Conservation (phyloP, 108 stramenopile genomes). For the Cyclotella baltica region DNA sequence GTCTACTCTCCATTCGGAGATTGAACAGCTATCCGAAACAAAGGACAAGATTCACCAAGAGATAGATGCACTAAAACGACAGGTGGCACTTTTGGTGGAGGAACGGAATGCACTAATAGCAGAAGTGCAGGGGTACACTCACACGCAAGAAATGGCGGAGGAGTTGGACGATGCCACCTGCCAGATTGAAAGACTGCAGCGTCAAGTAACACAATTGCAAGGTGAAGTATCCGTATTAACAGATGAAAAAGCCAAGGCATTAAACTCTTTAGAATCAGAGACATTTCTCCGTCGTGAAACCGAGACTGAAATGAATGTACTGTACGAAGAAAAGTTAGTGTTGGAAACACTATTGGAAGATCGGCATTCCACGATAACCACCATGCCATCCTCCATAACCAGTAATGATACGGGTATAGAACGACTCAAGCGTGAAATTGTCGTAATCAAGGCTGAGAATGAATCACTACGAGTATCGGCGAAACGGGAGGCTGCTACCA, state of each 20-base stretch:
- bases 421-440: constrained; percentile 15
- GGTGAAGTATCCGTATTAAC: background rate
- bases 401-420: constrained; percentile 4
- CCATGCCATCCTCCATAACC: background rate
- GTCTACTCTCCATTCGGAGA: background rate
- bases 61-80: constrained; percentile 11
- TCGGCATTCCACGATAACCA: background rate
- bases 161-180: constrained; percentile 7
- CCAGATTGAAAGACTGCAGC: background rate
- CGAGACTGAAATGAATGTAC: constrained; percentile 7
- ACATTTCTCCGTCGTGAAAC: constrained; percentile 4
- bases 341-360: background rate
- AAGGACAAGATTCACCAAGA: constrained; percentile 18
- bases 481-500: constrained; percentile 5
- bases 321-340: constrained; percentile 11
- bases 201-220: constrained; percentile 7
- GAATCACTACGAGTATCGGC: constrained; percentile 13
- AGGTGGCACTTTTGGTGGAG: constrained; percentile 4
- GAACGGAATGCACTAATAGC: constrained; percentile 34
- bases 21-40: background rate
- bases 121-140: constrained; percentile 29
- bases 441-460: constrained; percentile 23
- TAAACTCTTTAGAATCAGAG: background rate
- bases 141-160: constrained; percentile 16
- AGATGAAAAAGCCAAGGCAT: background rate